Percentiles rank a stretch among this genome's conserved stretches.
These are phyloP conservation scores for Phytophthora citrophthora DNA, from an alignment of 352 stramenopile species.

Conservation along the genomic window DNA sequence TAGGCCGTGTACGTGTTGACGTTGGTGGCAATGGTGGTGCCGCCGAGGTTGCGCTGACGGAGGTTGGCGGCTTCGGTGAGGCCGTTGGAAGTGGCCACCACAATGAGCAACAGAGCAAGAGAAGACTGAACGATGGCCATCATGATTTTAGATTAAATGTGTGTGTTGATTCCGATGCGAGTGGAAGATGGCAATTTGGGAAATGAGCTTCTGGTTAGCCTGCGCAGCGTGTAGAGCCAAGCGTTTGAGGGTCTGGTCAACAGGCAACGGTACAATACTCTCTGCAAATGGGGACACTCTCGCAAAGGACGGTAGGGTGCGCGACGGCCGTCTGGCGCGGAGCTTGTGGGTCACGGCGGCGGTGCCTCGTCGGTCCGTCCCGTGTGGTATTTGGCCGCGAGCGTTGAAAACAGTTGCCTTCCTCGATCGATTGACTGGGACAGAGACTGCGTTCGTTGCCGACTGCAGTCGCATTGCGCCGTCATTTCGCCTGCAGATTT, in stretches of 20 bases:
- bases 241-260: not conserved
- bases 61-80: constrained; percentile 9
- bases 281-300: constrained; percentile 2
- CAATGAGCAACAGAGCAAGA: constrained; percentile 27
- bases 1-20: constrained; percentile 24
- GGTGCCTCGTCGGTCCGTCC: constrained; percentile 9
- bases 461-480: constrained; percentile 7
- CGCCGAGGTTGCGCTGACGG: constrained; percentile 6
- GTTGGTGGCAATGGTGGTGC: constrained; percentile 18
- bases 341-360: constrained; percentile 18
- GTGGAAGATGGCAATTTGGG: constrained; percentile 9
- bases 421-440: not conserved
- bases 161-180: not conserved
- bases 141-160: constrained; percentile 3
- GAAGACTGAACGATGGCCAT: constrained; percentile 28
- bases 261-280: not conserved
- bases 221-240: too few relatives aligned
- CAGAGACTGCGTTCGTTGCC: constrained; percentile 3
- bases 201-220: constrained; percentile 11
- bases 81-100: constrained; percentile 16
- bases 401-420: constrained; percentile 29
- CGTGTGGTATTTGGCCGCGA: constrained; percentile 24
- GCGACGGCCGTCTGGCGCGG: constrained; percentile 6
- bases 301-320: not conserved
- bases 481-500: constrained; percentile 8